These are phyloP conservation scores for Piromyces finnis DNA, from an alignment of 192 early-diverging fungal genomes.

Conservation along the genomic window DNA sequence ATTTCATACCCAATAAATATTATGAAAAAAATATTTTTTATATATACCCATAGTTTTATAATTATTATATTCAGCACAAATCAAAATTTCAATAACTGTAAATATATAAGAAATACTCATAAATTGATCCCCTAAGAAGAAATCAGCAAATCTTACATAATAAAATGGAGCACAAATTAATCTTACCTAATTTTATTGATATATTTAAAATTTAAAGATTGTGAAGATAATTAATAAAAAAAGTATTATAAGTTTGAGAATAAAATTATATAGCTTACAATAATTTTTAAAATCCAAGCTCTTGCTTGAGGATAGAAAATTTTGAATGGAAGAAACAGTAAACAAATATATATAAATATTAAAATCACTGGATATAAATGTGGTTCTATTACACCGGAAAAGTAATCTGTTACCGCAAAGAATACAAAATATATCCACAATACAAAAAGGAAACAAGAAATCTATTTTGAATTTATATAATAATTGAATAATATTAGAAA, in stretches of 20 bases:
- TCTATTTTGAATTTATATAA: no score
- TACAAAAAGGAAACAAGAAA: conserved; percentile 8
- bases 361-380: neutral
- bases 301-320: neutral
- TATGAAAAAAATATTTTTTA: no score
- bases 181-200: neutral
- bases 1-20: no score
- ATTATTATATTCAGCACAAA: neutral
- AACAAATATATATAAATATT: neutral
- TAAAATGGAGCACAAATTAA: conserved; percentile 8
- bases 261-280: no score
- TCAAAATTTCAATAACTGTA: neutral
- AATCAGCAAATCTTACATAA: conserved; percentile 19
- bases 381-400: neutral
- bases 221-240: no score
- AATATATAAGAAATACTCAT: conserved; percentile 4
- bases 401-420: neutral
- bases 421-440: neutral
- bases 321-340: neutral
- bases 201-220: no score
- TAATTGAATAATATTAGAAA: no score
- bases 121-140: conserved; percentile 19
- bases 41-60: conserved; percentile 3
- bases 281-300: neutral
- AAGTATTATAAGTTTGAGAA: no score